phyloP scores from a whole-genome alignment of 495 filamentous ascomycete species.

The Podospora fimiseda region DNA sequence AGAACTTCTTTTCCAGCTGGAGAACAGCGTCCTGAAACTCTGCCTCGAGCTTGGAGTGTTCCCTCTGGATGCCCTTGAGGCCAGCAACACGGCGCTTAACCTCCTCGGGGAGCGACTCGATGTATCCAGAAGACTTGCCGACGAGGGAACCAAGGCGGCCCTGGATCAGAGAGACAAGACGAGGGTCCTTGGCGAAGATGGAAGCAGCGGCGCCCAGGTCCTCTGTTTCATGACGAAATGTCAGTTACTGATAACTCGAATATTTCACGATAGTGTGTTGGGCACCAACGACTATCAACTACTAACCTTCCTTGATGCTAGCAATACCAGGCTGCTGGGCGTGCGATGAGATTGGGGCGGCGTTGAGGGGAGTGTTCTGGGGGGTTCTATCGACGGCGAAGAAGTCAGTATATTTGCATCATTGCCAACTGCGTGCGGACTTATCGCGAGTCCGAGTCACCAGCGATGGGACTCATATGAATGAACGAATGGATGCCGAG shows the following conservation, averaged over 20 bases:
- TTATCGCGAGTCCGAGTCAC: neutral
- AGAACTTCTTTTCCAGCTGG: conserved; percentile 98
- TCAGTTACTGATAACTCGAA: conserved; percentile 1
- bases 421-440: conserved; percentile 14
- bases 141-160: conserved; percentile 90
- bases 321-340: conserved; percentile 90
- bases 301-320: conserved; percentile 94
- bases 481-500: conserved; percentile 1
- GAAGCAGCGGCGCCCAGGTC: conserved; percentile 81
- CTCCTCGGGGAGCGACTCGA: conserved; percentile 81
- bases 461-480: neutral
- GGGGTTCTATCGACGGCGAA: conserved; percentile 58
- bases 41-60: conserved; percentile 95
- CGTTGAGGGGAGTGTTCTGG: conserved; percentile 90
- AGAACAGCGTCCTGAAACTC: conserved; percentile 98
- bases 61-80: conserved; percentile 96
- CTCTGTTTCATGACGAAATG: conserved; percentile 51
- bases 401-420: conserved; percentile 23
- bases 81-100: conserved; percentile 92
- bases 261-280: conserved; percentile 4
- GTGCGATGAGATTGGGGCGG: conserved; percentile 95
- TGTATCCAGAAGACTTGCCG: conserved; percentile 92
- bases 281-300: conserved; percentile 17
- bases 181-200: conserved; percentile 89
- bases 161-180: conserved; percentile 92